Evolutionary conservation across 805 yeast species (phyloP).

Genomic region (Sungouiella thailandica): DNA sequence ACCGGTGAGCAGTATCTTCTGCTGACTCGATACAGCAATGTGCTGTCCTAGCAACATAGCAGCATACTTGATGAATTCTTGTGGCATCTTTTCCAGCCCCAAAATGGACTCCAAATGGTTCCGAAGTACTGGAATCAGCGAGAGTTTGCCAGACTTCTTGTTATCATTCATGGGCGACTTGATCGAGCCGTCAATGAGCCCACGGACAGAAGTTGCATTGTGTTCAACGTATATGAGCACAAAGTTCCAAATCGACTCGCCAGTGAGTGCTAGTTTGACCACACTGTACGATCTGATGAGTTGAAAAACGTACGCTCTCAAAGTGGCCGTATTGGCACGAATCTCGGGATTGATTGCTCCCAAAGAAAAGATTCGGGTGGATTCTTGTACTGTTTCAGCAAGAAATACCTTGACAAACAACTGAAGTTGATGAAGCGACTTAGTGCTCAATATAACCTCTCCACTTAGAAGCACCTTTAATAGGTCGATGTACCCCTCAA

Average conservation of each 20-base stretch:
- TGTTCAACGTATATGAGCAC: constrained; percentile 47
- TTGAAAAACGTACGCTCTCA: constrained; percentile 48
- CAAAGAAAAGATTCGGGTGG: constrained; percentile 55
- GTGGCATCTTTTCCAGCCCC: constrained; percentile 41
- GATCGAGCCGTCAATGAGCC: constrained; percentile 50
- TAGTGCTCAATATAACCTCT: constrained; percentile 39
- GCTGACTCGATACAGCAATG: constrained; percentile 14
- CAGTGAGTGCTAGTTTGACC: constrained; percentile 51
- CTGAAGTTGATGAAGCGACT: constrained; percentile 55
- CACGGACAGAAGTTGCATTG: constrained; percentile 42
- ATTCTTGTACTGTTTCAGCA: constrained; percentile 57
- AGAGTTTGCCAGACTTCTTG: constrained; percentile 45
- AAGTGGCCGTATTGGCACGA: constrained; percentile 41
- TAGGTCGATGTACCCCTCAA: constrained; percentile 57
- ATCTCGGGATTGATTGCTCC: constrained; percentile 75
- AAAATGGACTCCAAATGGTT: constrained; percentile 46
- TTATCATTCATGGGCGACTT: constrained; percentile 45
- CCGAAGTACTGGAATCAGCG: constrained; percentile 44
- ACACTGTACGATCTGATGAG: constrained; percentile 50
- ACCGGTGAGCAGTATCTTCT: constrained; percentile 13
- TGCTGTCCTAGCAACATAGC: constrained; percentile 44
- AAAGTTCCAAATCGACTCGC: constrained; percentile 63
- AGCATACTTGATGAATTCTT: constrained; percentile 42
- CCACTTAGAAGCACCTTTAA: constrained; percentile 44
- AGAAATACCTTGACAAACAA: constrained; percentile 54